A percentile compares a stretch with the other conserved stretches of the same genome.
These are phyloP conservation scores for Chalara sp. DNA, from an alignment of 2,329 filamentous ascomycete species.

Conservation along the genomic window DNA sequence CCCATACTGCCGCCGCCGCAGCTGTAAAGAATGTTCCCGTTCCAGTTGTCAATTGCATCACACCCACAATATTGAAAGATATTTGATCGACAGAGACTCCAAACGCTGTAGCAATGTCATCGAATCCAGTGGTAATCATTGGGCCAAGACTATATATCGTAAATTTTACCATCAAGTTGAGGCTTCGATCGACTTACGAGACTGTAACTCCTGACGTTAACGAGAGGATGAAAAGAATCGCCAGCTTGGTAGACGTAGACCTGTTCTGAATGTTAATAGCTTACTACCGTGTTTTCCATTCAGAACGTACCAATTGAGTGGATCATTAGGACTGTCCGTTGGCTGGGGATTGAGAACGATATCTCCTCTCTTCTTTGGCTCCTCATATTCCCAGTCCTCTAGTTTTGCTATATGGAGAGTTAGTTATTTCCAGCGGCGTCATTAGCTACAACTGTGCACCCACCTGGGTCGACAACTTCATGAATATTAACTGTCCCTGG, in stretches of 20 bases:
- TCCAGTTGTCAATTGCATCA: constrained; percentile 34
- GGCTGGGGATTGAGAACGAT: too few relatives aligned
- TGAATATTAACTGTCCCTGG: too few relatives aligned
- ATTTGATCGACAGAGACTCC: constrained; percentile 30
- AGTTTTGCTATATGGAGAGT: too few relatives aligned
- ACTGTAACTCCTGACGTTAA: constrained; percentile 21
- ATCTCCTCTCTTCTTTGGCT: too few relatives aligned
- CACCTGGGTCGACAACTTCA: too few relatives aligned
- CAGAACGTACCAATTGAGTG: too few relatives aligned
- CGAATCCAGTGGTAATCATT: constrained; percentile 33
- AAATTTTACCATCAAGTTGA: constrained; percentile 17
- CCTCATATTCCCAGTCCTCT: too few relatives aligned
- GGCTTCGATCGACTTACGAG: constrained; percentile 17
- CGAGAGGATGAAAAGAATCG: constrained; percentile 19
- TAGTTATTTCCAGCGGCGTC: too few relatives aligned
- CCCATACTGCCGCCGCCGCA: constrained; percentile 31
- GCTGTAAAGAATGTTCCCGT: constrained; percentile 35
- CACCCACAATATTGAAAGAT: constrained; percentile 26
- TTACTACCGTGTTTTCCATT: too few relatives aligned
- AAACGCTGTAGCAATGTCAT: constrained; percentile 29
- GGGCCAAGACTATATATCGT: constrained; percentile 17
- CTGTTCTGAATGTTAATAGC: not conserved
- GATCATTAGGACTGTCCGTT: too few relatives aligned
- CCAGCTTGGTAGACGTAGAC: constrained; percentile 21
- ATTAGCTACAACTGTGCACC: too few relatives aligned